These are phyloP conservation scores for Aspergillus hortae DNA, from an alignment of 2,329 filamentous ascomycete species.

Conservation along the genomic window DNA sequence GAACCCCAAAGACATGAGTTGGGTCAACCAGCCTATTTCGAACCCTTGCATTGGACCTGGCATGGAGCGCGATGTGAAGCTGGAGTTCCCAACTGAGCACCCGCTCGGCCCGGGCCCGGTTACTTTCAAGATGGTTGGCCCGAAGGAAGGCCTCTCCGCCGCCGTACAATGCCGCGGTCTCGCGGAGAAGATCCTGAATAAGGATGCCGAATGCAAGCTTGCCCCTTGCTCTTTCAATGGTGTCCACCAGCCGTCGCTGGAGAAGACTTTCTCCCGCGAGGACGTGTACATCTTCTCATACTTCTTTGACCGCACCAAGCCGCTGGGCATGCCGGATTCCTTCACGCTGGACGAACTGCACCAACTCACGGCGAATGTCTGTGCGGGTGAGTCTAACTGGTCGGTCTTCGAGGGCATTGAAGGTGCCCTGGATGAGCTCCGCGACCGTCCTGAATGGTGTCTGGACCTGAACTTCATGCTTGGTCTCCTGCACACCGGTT, in stretches of 20 bases:
- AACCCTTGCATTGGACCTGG: conserved; percentile 87
- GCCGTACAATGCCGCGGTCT: conserved; percentile 85
- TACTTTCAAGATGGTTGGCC: conserved; percentile 84
- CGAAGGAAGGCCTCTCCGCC: conserved; percentile 58
- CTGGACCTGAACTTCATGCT: conserved; percentile 97
- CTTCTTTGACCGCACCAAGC: conserved; percentile 93
- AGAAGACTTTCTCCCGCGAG: conserved; percentile 86
- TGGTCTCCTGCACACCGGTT: conserved; percentile 86
- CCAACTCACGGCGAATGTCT: conserved; percentile 80
- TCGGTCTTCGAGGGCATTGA: conserved; percentile 73
- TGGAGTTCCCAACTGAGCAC: conserved; percentile 66
- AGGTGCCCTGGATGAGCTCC: conserved; percentile 74
- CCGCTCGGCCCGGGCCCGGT: conserved; percentile 57
- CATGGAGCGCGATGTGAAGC: conserved; percentile 68
- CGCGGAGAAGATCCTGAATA: conserved; percentile 85
- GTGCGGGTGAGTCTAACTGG: conserved; percentile 74
- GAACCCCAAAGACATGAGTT: conserved; percentile 59
- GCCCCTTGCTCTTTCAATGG: conserved; percentile 98
- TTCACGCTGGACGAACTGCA: conserved; percentile 90
- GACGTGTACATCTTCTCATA: conserved; percentile 97
- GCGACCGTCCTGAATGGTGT: conserved; percentile 82
- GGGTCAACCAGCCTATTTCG: conserved; percentile 66
- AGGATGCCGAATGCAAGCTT: conserved; percentile 76
- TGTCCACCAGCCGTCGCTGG: conserved; percentile 86
- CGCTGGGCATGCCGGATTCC: conserved; percentile 95